Evolutionary conservation across 169 alveolate genomes (phyloP).

Genomic region (Plasmodium sp.): DNA sequence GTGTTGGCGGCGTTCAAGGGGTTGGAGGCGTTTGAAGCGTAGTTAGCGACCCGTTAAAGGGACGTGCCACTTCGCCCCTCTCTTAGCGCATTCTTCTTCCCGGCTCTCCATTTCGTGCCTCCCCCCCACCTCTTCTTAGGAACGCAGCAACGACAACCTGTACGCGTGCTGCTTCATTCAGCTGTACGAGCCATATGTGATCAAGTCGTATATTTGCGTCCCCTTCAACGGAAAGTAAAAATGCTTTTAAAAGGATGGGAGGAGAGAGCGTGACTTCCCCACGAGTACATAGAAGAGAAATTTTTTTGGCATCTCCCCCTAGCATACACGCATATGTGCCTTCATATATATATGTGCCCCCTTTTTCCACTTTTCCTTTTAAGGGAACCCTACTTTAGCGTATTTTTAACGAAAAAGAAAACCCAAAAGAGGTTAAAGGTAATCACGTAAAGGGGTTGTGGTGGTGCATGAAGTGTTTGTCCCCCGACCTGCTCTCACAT

Average conservation of each 20-base stretch:
- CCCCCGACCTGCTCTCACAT: background rate
- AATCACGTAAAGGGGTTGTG: background rate
- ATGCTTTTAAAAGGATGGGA: slow-evolving; percentile 8
- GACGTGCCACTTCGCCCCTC: background rate
- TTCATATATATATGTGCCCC: background rate
- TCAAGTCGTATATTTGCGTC: slow-evolving; percentile 28
- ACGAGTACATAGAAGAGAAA: slow-evolving; percentile 14
- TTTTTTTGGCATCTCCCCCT: background rate
- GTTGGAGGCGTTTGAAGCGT: background rate
- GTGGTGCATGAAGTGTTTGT: background rate
- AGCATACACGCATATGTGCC: background rate
- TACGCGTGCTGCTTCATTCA: slow-evolving; percentile 39
- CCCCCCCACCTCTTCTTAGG: slow-evolving; percentile 8
- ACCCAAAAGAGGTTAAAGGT: slow-evolving; percentile 34
- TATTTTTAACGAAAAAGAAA: slow-evolving; percentile 60
- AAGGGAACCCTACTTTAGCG: slow-evolving; percentile 68
- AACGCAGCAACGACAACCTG: slow-evolving; percentile 39
- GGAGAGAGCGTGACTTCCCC: background rate
- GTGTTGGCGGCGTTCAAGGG: too few relatives aligned
- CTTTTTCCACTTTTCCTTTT: background rate
- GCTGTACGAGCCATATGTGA: slow-evolving; percentile 11
- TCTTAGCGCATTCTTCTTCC: background rate
- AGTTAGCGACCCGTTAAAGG: background rate
- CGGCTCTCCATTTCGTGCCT: background rate
- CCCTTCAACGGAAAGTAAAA: slow-evolving; percentile 73